Base-by-base conservation (phyloP, 2,329 filamentous ascomycete genomes). In the Fusarium denticulatum region DNA sequence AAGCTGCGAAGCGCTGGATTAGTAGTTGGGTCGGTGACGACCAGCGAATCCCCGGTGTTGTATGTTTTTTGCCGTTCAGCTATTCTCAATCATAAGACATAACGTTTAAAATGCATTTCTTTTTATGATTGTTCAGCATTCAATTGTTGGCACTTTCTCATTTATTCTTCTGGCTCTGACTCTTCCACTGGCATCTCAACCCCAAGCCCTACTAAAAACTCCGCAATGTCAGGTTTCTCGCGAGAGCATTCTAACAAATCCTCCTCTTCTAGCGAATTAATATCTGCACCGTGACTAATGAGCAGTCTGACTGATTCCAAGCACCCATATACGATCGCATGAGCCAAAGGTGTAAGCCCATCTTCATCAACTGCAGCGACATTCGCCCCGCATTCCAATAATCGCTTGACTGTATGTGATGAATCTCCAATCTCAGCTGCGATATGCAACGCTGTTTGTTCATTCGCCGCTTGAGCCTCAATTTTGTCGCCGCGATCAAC, bases 221-320 rank as follows among this genome's bases (percentile, higher is more conserved):
- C 7, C 1, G 63, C 63, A 36, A 72, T 46, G 0, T 12, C 30
- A 0, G 63, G 58, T 1, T 43, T 68, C 7, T 72, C 68, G 2
- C 42, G 24, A 7, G 6, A 10, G 15, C 58, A 72, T 7, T 60
- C 53, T 2, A 5, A 3, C 6, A 64, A 45, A 30, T 59, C 53
- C 1, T 72, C 69, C 1, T 64, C 43, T 10, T 69, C 68, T 13
- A 71, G 9, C 0, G n/a, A 15, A 5, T 9, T 30, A 0, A 60
- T 20, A 32, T 68, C 42, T 7, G 57, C 68, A 6, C 68, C 69
- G 14, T 47, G 26, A 2, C 71, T 37, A 2, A 72, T 40, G 1
- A 72, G 15, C 7, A 72, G 5, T 18, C 71, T 60, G 1, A 72
- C 68, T 1, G 68, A 52, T 1, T 42, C 34, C 7, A 64, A 8